Evolutionary conservation across 2,329 filamentous ascomycete species (phyloP).

Genomic region (Fusarium protoensiforme): DNA sequence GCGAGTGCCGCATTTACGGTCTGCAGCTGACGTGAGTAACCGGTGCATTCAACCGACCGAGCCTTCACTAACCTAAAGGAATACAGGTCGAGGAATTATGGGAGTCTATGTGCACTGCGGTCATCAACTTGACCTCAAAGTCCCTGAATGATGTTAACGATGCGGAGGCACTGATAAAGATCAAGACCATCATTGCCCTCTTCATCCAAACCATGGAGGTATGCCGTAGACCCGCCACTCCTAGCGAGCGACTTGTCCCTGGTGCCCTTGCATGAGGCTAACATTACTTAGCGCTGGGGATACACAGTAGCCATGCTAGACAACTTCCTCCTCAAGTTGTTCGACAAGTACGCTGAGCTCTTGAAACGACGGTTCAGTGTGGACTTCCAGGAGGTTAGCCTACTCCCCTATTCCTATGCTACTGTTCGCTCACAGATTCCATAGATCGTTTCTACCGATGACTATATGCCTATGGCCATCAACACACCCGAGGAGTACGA

Average conservation of each 20-base stretch:
- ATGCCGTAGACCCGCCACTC: conserved; percentile 72
- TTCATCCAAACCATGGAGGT: conserved; percentile 99
- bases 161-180: conserved; percentile 90
- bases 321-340: conserved; percentile 85
- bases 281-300: conserved; percentile 82
- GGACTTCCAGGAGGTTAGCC: conserved; percentile 86
- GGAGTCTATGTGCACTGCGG: conserved; percentile 96
- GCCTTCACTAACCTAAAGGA: conserved; percentile 5
- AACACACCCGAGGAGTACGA: conserved; percentile 91
- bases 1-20: conserved; percentile 83
- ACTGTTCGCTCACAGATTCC: conserved; percentile 16
- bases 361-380: conserved; percentile 92
- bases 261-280: conserved; percentile 60
- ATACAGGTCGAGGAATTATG: conserved; percentile 91
- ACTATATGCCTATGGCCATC: conserved; percentile 99
- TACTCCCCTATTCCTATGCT: background rate
- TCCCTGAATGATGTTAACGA: conserved; percentile 84
- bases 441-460: conserved; percentile 85
- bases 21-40: conserved; percentile 77
- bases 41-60: too few species aligned
- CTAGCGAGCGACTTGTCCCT: conserved; percentile 72
- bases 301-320: conserved; percentile 88
- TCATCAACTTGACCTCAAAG: conserved; percentile 83
- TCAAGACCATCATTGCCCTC: conserved; percentile 90
- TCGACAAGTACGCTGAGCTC: conserved; percentile 92